Conservation (phyloP, 116 monocot genomes). For the Posidonia oceanica region DNA sequence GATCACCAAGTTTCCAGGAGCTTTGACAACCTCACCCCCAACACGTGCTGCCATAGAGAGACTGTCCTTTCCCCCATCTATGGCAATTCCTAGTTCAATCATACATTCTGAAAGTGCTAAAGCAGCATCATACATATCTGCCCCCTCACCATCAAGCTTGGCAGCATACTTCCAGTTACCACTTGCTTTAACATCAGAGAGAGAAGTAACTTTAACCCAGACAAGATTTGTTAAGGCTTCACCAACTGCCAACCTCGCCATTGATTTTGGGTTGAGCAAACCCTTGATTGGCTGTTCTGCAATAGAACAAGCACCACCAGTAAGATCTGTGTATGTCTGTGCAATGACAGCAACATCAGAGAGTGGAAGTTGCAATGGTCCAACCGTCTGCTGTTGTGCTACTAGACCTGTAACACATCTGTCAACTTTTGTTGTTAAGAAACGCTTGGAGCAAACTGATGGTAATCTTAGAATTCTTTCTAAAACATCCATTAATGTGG, state of each 20-base stretch:
- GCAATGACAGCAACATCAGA: constrained; percentile 93
- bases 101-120: constrained; percentile 71
- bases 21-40: too few relatives aligned
- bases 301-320: constrained; percentile 90
- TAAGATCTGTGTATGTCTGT: constrained; percentile 57
- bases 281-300: constrained; percentile 95
- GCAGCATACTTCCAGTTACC: constrained; percentile 99
- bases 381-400: constrained; percentile 13
- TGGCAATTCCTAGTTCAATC: constrained; percentile 95
- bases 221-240: constrained; percentile 93
- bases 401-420: too few relatives aligned
- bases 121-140: constrained; percentile 97
- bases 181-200: constrained; percentile 88
- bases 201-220: constrained; percentile 92
- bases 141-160: constrained; percentile 96
- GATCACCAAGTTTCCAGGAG: constrained; percentile 92
- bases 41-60: constrained; percentile 93
- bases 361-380: too few relatives aligned
- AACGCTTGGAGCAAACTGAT: constrained; percentile 5
- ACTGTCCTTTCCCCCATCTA: constrained; percentile 98
- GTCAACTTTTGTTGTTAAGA: too few relatives aligned
- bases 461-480: constrained; percentile 69
- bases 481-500: constrained; percentile 50
- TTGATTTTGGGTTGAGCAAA: constrained; percentile 60
- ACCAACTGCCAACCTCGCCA: too few relatives aligned